A percentile compares a stretch with the other conserved stretches of the same genome.
phyloP scores from a whole-genome alignment of 2,329 filamentous ascomycete species.

The Rhynchosporium graminicola region DNA sequence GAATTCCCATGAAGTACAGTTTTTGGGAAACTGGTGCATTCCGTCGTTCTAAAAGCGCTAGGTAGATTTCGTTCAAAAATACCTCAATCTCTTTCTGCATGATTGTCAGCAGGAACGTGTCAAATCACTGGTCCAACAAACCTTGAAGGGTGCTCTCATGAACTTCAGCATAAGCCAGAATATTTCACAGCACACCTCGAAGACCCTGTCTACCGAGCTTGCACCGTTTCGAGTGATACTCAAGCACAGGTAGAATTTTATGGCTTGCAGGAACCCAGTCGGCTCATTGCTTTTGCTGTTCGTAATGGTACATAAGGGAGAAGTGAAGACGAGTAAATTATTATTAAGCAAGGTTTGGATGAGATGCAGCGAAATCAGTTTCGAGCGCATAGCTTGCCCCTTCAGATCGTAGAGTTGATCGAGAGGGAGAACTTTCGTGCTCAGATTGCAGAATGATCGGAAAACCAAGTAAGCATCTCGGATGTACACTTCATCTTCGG shows the following conservation, averaged over 20 bases:
- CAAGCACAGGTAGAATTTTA: slow-evolving; percentile 95
- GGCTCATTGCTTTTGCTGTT: slow-evolving; percentile 86
- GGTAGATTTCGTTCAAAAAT: slow-evolving; percentile 95
- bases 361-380: slow-evolving; percentile 90
- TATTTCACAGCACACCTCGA: slow-evolving; percentile 94
- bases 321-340: slow-evolving; percentile 87
- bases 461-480: slow-evolving; percentile 97
- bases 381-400: slow-evolving; percentile 95
- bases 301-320: slow-evolving; percentile 86
- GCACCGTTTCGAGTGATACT: slow-evolving; percentile 94
- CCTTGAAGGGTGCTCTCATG: slow-evolving; percentile 92
- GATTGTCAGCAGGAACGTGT: slow-evolving; percentile 16
- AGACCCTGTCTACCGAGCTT: slow-evolving; percentile 87
- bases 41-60: slow-evolving; percentile 85
- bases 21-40: slow-evolving; percentile 89
- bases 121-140: slow-evolving; percentile 42
- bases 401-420: slow-evolving; percentile 93
- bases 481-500: slow-evolving; percentile 93
- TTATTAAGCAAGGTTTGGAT: slow-evolving; percentile 96
- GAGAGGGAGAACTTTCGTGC: slow-evolving; percentile 84
- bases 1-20: slow-evolving; percentile 82
- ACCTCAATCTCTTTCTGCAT: slow-evolving; percentile 91
- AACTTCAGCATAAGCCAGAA: slow-evolving; percentile 97
- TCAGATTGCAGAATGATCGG: slow-evolving; percentile 95
- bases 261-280: slow-evolving; percentile 88